A percentile compares a stretch with the other conserved stretches of the same genome.
These are phyloP conservation scores for Chromera velia DNA, from an alignment of 73 alveolate species.

Conservation along the genomic window DNA sequence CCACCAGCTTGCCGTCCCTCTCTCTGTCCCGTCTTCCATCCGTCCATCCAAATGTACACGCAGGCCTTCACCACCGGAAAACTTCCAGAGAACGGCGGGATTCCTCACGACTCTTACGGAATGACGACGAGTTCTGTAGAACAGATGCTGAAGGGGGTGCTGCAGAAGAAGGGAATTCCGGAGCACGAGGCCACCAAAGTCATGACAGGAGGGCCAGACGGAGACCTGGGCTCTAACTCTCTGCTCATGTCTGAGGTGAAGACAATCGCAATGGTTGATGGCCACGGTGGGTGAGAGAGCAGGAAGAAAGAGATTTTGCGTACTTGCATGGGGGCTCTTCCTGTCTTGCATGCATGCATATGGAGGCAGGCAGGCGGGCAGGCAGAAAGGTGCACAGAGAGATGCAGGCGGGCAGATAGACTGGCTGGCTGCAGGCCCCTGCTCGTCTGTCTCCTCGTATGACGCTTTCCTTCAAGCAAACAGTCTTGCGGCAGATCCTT, in stretches of 20 bases:
- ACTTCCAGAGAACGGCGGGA: conserved; percentile 6
- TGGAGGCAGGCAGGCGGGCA: no score
- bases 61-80: neutral
- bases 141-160: neutral
- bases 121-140: conserved; percentile 24
- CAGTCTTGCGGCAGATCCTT: no score
- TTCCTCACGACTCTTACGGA: conserved; percentile 32
- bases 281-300: no score
- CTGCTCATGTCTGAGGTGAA: conserved; percentile 18
- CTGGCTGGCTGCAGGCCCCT: no score
- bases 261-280: conserved; percentile 28
- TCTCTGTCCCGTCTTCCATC: no score
- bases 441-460: no score
- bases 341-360: no score
- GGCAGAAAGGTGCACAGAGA: no score
- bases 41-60: neutral
- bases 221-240: conserved; percentile 25
- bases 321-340: no score
- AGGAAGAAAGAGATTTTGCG: no score
- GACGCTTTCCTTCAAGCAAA: no score
- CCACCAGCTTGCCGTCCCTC: neutral
- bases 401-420: no score
- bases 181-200: conserved; percentile 24
- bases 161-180: neutral
- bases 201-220: conserved; percentile 37